A percentile compares a stretch with the other conserved stretches of the same genome.
Evolutionary conservation across 345 rosid species (phyloP).

Genomic region (Punica granatum): DNA sequence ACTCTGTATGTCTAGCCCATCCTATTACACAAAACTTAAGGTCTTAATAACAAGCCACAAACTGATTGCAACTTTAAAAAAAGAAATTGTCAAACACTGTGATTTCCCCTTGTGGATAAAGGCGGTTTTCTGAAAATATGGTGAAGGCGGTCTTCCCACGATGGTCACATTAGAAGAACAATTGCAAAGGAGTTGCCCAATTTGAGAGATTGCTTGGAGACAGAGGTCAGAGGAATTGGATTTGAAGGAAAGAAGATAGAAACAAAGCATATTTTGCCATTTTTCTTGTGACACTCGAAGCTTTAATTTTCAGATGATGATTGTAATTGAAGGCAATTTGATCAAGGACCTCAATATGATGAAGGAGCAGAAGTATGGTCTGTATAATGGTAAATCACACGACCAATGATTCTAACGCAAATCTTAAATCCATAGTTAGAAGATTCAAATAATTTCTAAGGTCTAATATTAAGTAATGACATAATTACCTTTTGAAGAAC

Average conservation of each 20-base stretch:
- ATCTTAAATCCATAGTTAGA: not conserved
- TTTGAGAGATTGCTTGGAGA: no score
- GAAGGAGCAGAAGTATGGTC: no score
- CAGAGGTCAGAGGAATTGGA: no score
- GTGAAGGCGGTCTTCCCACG: not conserved
- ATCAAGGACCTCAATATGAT: no score
- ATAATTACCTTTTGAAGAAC: constrained; percentile 67
- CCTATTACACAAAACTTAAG: not conserved
- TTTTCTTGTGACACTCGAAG: no score
- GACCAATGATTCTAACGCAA: not conserved
- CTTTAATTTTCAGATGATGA: no score
- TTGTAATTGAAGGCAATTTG: no score
- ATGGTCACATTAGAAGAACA: no score
- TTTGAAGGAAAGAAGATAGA: no score
- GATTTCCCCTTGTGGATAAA: not conserved
- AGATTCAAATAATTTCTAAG: not conserved
- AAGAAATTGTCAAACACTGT: not conserved
- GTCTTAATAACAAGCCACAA: not conserved
- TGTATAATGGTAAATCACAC: no score
- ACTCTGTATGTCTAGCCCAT: not conserved
- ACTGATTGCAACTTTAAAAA: not conserved
- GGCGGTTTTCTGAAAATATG: not conserved
- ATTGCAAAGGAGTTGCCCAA: no score
- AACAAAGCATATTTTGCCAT: no score
- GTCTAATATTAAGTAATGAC: not conserved